Conservation (phyloP, 108 stramenopile genomes). For the Cyclotella distinguenda region DNA sequence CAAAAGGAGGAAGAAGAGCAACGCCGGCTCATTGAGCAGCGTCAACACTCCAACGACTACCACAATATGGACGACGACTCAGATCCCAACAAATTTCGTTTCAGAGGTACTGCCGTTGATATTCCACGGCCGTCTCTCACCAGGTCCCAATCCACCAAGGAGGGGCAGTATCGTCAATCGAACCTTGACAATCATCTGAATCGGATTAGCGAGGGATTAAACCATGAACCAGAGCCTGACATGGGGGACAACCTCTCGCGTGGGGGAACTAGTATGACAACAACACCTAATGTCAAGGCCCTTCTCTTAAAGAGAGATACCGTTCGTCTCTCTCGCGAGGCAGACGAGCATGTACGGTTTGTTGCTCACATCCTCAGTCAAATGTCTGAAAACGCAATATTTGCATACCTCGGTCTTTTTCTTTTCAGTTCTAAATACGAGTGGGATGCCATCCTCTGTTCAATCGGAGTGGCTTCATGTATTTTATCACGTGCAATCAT, state of each 20-base stretch:
- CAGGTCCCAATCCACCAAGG: background rate
- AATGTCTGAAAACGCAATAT: slow-evolving; percentile 82
- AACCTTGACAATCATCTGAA: background rate
- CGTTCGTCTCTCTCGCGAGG: slow-evolving; percentile 47
- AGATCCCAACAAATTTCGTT: slow-evolving; percentile 14
- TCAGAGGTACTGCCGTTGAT: slow-evolving; percentile 39
- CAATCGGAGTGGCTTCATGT: slow-evolving; percentile 61
- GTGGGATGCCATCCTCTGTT: slow-evolving; percentile 62
- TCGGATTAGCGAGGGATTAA: background rate
- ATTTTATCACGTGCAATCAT: slow-evolving; percentile 70
- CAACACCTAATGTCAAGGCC: slow-evolving; percentile 36
- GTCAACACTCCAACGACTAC: slow-evolving; percentile 4
- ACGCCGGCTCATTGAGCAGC: background rate
- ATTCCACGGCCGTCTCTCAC: slow-evolving; percentile 18
- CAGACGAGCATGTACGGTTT: slow-evolving; percentile 79
- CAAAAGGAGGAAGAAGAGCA: slow-evolving; percentile 22
- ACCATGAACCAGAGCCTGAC: slow-evolving; percentile 5
- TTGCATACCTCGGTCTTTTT: slow-evolving; percentile 87
- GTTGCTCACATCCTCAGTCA: slow-evolving; percentile 73
- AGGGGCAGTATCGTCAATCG: background rate
- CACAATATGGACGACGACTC: slow-evolving; percentile 40
- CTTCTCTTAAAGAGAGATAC: slow-evolving; percentile 38
- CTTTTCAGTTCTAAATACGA: slow-evolving; percentile 73
- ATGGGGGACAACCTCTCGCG: slow-evolving; percentile 7
- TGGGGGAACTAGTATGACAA: slow-evolving; percentile 14